A percentile compares a stretch with the other conserved stretches of the same genome.
These are phyloP conservation scores for Heritiera littoralis DNA, from an alignment of 345 rosid genomes.

Conservation along the genomic window DNA sequence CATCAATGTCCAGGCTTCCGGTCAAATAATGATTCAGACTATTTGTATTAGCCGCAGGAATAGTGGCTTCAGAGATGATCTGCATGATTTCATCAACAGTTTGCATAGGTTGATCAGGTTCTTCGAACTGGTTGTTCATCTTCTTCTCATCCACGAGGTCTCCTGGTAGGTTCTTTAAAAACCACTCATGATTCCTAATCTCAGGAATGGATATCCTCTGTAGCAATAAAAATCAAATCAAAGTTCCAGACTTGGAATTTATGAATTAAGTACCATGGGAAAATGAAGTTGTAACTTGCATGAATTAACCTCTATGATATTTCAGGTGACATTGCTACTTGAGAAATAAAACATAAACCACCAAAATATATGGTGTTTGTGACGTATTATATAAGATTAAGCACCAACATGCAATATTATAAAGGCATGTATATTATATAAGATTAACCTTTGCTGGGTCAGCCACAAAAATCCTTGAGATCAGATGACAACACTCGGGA, in stretches of 20 bases:
- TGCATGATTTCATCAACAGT: conserved; percentile 90
- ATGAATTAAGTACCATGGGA: background rate
- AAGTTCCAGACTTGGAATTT: background rate
- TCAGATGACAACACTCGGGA: conserved; percentile 84
- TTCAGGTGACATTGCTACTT: background rate
- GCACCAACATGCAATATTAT: no score
- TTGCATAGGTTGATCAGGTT: conserved; percentile 83
- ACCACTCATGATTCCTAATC: conserved; percentile 90
- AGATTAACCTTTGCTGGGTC: conserved; percentile 79
- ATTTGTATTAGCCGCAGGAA: conserved; percentile 74
- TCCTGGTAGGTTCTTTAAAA: conserved; percentile 85
- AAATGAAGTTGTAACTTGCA: background rate
- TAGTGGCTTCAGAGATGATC: conserved; percentile 89
- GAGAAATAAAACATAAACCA: background rate
- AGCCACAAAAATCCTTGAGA: conserved; percentile 92
- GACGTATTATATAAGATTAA: background rate
- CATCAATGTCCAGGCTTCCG: conserved; percentile 85
- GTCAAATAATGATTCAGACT: conserved; percentile 70
- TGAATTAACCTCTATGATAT: background rate
- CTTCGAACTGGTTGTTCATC: conserved; percentile 63
- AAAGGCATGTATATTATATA: no score
- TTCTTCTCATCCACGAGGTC: conserved; percentile 73
- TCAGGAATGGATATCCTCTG: conserved; percentile 95
- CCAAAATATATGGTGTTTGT: background rate
- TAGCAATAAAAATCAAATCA: conserved; percentile 25